Evolutionary conservation across 176 grass and related monocot species (phyloP), one percentile per base, ranked within the genome.

Genomic region (Ananas comosus): DNA sequence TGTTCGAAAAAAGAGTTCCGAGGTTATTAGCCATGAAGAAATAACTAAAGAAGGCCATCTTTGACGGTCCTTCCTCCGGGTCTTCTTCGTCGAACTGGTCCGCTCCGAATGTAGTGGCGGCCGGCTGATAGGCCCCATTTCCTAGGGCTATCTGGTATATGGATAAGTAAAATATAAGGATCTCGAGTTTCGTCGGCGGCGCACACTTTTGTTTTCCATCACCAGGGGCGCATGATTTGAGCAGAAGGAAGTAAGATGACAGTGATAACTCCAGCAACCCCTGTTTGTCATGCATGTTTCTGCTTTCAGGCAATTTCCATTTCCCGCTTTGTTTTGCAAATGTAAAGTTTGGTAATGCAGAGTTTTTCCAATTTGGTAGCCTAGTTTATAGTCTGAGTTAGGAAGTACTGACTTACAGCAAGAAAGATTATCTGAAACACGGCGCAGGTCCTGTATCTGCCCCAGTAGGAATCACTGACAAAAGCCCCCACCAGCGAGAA

Each of bases 391-490:
- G 0, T 21, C 12, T 25, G 48, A 73, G 19, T 22, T 61, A 9
- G 56, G 0, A 21, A 61, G 21, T 13, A 70, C 1, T 27, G 12
- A 74, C 79, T 63, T 80, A 92, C 89, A 1, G 74, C 54, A 10
- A 88, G 16, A 82, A 85, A 86, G 47, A 92, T 65, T 11, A 80
- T 12, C 78, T 92, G 85, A 72, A 92, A 92, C 54, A 92, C 68
- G 21, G 75, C 52, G 64, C 85, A 83, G 3, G 90, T 85, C 82
- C 83, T 88, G 83, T 88, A 92, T 82, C 89, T 64, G 18, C 85
- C 89, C 82, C 89, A 92, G 67, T 81, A 88, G 66, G 85, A 86
- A 61, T 92, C 90, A 54, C 85, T 88, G 64, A 92, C 49, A 74
- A 88, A 68, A 17, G 90, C 90, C 0, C 85, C 89, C 22, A 88